Evolutionary conservation across 1,284 basidiomycete species (phyloP).

Genomic region (Fistulinella cinereoalba): DNA sequence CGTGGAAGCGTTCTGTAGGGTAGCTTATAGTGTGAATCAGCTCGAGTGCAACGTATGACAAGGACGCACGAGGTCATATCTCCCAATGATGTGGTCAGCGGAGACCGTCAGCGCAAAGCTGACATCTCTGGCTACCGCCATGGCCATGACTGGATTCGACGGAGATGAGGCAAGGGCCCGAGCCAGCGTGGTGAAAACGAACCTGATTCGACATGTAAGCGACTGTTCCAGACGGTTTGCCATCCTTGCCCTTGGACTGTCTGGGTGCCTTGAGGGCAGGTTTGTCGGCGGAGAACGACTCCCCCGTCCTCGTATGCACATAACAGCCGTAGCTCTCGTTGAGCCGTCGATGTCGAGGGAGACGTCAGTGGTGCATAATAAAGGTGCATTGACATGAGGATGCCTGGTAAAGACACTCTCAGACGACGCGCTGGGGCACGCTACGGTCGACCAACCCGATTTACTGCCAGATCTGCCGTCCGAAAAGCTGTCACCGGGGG

Average conservation of each 20-base stretch:
- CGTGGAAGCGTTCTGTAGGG: conserved; percentile 6
- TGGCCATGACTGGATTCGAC: conserved; percentile 70
- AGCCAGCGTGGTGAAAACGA: conserved; percentile 23
- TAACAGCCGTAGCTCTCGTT: conserved; percentile 52
- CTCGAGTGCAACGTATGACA: background rate
- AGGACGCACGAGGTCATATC: conserved; percentile 58
- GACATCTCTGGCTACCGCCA: conserved; percentile 63
- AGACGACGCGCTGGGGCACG: background rate
- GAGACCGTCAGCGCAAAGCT: conserved; percentile 74
- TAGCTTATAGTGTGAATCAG: background rate
- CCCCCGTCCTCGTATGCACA: conserved; percentile 82
- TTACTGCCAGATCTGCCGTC: conserved; percentile 44
- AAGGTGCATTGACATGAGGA: conserved; percentile 84
- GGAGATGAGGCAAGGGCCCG: background rate
- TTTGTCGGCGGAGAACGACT: conserved; percentile 61
- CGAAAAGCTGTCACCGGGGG: conserved; percentile 28
- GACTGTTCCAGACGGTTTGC: conserved; percentile 66
- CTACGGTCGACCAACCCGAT: conserved; percentile 25
- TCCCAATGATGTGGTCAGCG: conserved; percentile 76
- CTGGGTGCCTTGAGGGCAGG: conserved; percentile 32
- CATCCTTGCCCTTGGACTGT: conserved; percentile 74
- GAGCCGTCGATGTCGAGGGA: conserved; percentile 33
- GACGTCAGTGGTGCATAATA: conserved; percentile 36
- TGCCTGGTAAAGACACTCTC: conserved; percentile 49
- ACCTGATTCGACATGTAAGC: conserved; percentile 80